Conservation (phyloP, 208 protist species). For the Plasmodiophora brassicae region DNA sequence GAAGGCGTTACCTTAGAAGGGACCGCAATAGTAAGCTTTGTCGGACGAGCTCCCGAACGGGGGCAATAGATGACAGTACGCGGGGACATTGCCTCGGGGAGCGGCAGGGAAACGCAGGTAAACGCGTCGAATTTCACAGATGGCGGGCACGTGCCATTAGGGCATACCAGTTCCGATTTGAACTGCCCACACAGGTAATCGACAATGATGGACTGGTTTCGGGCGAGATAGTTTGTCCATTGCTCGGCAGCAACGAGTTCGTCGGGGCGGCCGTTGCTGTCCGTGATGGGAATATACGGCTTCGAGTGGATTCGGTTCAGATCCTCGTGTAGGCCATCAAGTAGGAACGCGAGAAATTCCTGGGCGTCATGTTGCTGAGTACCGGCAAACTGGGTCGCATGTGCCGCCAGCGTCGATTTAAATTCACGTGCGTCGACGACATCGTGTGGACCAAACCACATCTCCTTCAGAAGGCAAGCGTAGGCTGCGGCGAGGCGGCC, state of each 20-base stretch:
- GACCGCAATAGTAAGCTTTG: background rate
- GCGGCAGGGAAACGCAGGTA: conserved; percentile 10
- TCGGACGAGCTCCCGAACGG: background rate
- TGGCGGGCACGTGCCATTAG: conserved; percentile 5
- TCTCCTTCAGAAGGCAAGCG: conserved; percentile 1
- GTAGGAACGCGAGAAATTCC: conserved; percentile 52
- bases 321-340: conserved; percentile 49
- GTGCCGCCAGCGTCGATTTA: conserved; percentile 14
- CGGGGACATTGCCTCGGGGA: background rate
- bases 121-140: conserved; percentile 39
- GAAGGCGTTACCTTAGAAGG: background rate
- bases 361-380: conserved; percentile 58
- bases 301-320: conserved; percentile 44
- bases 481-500: conserved; percentile 18
- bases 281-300: conserved; percentile 44
- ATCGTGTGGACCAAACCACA: background rate
- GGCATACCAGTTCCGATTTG: conserved; percentile 41
- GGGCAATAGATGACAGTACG: background rate
- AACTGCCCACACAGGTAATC: conserved; percentile 38
- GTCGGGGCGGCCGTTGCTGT: conserved; percentile 40
- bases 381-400: conserved; percentile 49
- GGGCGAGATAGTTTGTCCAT: conserved; percentile 44
- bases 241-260: conserved; percentile 40
- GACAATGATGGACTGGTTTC: conserved; percentile 48
- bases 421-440: conserved; percentile 31